Conservation (phyloP, 2,329 filamentous ascomycete species). For the Byssothecium circinans region DNA sequence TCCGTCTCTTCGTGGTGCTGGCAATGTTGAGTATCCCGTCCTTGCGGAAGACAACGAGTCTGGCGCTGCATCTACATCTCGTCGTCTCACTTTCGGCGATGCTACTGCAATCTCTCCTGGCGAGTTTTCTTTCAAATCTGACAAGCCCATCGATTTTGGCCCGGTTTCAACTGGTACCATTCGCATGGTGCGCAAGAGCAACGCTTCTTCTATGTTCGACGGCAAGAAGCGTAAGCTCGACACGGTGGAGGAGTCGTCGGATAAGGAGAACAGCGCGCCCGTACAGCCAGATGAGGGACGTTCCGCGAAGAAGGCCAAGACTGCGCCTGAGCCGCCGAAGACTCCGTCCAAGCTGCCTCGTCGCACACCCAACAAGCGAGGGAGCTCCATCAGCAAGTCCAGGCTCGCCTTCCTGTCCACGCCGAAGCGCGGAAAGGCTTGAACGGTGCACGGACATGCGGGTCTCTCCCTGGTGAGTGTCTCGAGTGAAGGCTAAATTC, state of each 20-base stretch:
- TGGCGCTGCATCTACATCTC: constrained; percentile 29
- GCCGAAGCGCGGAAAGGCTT: constrained; percentile 41
- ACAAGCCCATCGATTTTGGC: constrained; percentile 49
- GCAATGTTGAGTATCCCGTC: constrained; percentile 41
- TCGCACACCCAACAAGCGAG: constrained; percentile 30
- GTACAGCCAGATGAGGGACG: constrained; percentile 30
- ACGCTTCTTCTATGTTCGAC: constrained; percentile 34
- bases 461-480: neutral
- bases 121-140: constrained; percentile 54
- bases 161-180: constrained; percentile 43
- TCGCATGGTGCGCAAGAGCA: constrained; percentile 50
- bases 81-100: constrained; percentile 41
- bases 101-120: constrained; percentile 34
- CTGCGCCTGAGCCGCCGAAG: constrained; percentile 23
- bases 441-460: neutral
- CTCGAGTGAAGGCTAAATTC: neutral
- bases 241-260: constrained; percentile 37
- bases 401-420: constrained; percentile 43
- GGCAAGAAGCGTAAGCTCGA: constrained; percentile 51
- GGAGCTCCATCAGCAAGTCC: constrained; percentile 39
- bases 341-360: constrained; percentile 38
- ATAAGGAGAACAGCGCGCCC: constrained; percentile 49
- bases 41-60: constrained; percentile 33
- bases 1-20: constrained; percentile 24
- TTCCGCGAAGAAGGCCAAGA: constrained; percentile 39